Percentiles rank a stretch among this genome's conserved stretches.
Evolutionary conservation across 495 filamentous ascomycete species (phyloP).

Genomic region (Penicillium lagena): DNA sequence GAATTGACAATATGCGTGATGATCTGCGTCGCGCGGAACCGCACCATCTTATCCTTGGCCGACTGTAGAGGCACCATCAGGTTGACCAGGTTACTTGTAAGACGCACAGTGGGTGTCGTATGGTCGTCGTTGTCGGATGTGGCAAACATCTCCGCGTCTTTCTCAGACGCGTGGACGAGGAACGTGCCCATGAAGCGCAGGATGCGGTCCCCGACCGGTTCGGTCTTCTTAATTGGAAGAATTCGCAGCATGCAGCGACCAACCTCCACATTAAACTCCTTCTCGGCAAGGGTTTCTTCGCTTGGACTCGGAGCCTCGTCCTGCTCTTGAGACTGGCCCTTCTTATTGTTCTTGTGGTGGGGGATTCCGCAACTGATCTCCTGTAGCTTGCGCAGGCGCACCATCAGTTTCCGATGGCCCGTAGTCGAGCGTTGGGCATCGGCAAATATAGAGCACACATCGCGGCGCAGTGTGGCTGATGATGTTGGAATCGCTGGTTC

Average conservation of each 20-base stretch:
- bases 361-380: slow-evolving; percentile 81
- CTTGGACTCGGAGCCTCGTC: slow-evolving; percentile 35
- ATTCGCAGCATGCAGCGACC: slow-evolving; percentile 73
- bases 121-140: slow-evolving; percentile 38
- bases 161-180: slow-evolving; percentile 74
- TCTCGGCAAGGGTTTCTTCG: slow-evolving; percentile 63
- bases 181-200: slow-evolving; percentile 83
- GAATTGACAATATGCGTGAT: slow-evolving; percentile 85
- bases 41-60: slow-evolving; percentile 85
- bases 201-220: slow-evolving; percentile 78
- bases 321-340: slow-evolving; percentile 24
- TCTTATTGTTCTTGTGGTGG: slow-evolving; percentile 41
- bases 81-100: slow-evolving; percentile 66
- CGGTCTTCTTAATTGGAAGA: slow-evolving; percentile 85
- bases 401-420: slow-evolving; percentile 80
- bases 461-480: slow-evolving; percentile 62
- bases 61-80: slow-evolving; percentile 62
- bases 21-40: slow-evolving; percentile 85
- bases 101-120: slow-evolving; percentile 69
- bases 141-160: slow-evolving; percentile 50
- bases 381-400: slow-evolving; percentile 79
- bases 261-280: slow-evolving; percentile 82
- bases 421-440: slow-evolving; percentile 86
- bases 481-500: slow-evolving; percentile 53
- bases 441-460: slow-evolving; percentile 72